Conservation (phyloP, 331 rosid genomes). For the Acacia pycnantha region DNA sequence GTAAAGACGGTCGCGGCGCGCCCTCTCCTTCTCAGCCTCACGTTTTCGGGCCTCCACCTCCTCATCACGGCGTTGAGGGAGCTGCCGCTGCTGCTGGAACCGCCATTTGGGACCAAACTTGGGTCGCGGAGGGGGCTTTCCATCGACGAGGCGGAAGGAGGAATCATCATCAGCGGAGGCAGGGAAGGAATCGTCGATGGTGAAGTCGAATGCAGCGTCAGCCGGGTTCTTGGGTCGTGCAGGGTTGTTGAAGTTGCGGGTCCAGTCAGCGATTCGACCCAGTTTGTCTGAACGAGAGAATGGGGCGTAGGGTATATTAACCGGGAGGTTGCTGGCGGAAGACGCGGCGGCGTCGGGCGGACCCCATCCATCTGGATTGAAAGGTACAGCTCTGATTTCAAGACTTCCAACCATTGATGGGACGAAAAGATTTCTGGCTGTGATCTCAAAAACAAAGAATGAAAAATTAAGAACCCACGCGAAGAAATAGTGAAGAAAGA, state of each 20-base stretch:
- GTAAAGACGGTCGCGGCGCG: constrained; percentile 86
- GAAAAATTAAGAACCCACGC: background rate
- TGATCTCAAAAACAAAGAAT: background rate
- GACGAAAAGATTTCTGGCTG: background rate
- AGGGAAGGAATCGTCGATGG: background rate
- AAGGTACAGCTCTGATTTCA: constrained; percentile 72
- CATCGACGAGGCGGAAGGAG: constrained; percentile 79
- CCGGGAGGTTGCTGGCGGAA: constrained; percentile 53
- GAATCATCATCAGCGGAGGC: constrained; percentile 59
- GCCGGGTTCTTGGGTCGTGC: background rate
- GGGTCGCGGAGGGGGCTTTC: constrained; percentile 88
- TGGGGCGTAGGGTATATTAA: constrained; percentile 83
- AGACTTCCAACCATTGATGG: constrained; percentile 58
- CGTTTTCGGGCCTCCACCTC: constrained; percentile 86
- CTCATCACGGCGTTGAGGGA: constrained; percentile 93
- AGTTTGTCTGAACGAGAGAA: constrained; percentile 89
- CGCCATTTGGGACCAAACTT: constrained; percentile 86
- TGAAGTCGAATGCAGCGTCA: background rate
- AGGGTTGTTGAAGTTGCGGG: constrained; percentile 38
- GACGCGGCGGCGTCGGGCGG: constrained; percentile 54
- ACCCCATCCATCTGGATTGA: constrained; percentile 93
- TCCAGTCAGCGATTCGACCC: constrained; percentile 92
- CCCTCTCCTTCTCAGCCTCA: constrained; percentile 86
- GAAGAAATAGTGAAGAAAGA: no score
- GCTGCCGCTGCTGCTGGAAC: constrained; percentile 72